Base-by-base conservation (phyloP, 306 rosid genomes). In the Glycine soja region DNA sequence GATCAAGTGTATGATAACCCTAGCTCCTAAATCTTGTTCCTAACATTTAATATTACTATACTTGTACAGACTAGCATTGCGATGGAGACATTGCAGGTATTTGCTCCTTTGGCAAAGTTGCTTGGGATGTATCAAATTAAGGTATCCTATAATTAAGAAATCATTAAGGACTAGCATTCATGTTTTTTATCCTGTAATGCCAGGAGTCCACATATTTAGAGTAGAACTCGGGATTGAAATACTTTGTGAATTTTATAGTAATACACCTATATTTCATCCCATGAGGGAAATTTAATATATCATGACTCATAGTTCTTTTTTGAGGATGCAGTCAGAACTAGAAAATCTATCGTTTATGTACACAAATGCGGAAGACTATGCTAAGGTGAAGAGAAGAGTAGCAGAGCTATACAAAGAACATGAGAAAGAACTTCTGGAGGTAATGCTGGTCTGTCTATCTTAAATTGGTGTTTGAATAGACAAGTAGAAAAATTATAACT, bases 21-120 rank as follows among this genome's bases (percentile, higher is more conserved):
- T 63, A 15, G 8, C 14, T 66, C 51, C 53, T 76, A 56, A 46
- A 30, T 32, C 70, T 52, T 72, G 66, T 83, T 68, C 65, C 76
- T 87, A 69, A 87, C 74, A 36, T 78, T 63, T 87, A 69, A 87
- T 70, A 36, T 78, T 63, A 63, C 52, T 84, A 74, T 79, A 52
- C 70, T 74, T 83, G 70, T 83, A 59, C 97, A 96, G 99, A 76
- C 90, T 87, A 93, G 97, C 93, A 96, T 96, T 80, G 92, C 99
- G 56, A 86, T 83, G 89, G 99, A 96, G 87, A 93, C 99, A 71
- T 85, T 96, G 81, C 99, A 96, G 90, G 97, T 96, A 81, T 96
- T 96, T 89, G 99, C 99, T 76, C 99, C 99, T 77, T 92, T 96
- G 82, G 99, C 99, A 18, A 96, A 92, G 97, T 91, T 96, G 90